Evolutionary conservation across 2,329 filamentous ascomycete species (phyloP).

Genomic region (Simplicillium sp.): DNA sequence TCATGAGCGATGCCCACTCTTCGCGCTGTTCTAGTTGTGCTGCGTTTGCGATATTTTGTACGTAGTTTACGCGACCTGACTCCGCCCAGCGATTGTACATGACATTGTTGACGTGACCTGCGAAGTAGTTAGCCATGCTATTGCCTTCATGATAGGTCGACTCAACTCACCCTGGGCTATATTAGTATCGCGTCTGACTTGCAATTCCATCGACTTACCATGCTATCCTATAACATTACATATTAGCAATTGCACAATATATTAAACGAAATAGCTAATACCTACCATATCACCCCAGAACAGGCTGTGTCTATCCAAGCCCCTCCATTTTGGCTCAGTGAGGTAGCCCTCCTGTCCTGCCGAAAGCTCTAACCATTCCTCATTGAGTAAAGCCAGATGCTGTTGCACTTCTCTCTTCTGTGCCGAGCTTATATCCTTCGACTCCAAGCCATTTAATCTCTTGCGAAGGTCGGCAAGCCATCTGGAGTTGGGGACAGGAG

Average conservation of each 20-base stretch:
- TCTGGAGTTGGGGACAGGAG: slow-evolving; percentile 11
- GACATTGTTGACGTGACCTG: slow-evolving; percentile 73
- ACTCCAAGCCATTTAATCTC: slow-evolving; percentile 9
- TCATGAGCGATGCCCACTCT: slow-evolving; percentile 62
- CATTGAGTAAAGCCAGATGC: slow-evolving; percentile 12
- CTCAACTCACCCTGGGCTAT: slow-evolving; percentile 3
- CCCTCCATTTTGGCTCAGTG: slow-evolving; percentile 45
- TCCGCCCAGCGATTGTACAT: slow-evolving; percentile 79
- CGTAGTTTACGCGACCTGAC: slow-evolving; percentile 70
- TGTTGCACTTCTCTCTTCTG: slow-evolving; percentile 6
- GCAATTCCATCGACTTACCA: slow-evolving; percentile 31
- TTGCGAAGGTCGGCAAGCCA: slow-evolving; percentile 17
- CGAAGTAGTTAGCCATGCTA: not conserved
- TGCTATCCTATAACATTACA: slow-evolving; percentile 30
- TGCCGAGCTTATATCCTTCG: not conserved
- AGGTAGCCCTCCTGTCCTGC: slow-evolving; percentile 70
- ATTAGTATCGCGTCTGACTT: not conserved
- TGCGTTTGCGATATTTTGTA: slow-evolving; percentile 55
- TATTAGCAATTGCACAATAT: not conserved
- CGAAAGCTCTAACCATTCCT: slow-evolving; percentile 60
- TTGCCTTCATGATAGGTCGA: not conserved
- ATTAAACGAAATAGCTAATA: slow-evolving; percentile 16
- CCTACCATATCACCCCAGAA: slow-evolving; percentile 81
- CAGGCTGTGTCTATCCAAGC: slow-evolving; percentile 57
- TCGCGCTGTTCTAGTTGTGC: slow-evolving; percentile 50